Conservation (phyloP, 140 eudicot species). For the Flaveria floridana region DNA sequence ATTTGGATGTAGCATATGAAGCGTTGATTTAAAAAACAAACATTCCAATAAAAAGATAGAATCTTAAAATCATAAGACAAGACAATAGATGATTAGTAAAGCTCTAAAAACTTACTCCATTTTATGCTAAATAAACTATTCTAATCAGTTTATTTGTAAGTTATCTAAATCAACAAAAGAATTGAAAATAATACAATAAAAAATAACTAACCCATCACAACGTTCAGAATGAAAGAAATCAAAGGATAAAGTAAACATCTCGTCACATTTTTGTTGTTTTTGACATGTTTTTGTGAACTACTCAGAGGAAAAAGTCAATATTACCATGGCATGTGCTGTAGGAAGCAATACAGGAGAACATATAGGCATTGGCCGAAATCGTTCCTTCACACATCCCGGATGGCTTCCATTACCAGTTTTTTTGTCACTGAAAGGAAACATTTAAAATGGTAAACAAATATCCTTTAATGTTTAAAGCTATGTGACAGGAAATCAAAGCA, state of each 20-base stretch:
- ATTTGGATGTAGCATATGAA: not conserved
- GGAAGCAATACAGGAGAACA: slow-evolving; percentile 91
- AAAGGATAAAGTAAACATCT: not conserved
- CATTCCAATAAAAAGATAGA: not conserved
- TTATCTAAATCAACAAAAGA: not conserved
- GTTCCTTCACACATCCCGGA: slow-evolving; percentile 60
- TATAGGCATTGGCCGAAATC: slow-evolving; percentile 89
- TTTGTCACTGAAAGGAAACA: slow-evolving; percentile 59
- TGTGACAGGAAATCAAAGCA: slow-evolving; percentile 8
- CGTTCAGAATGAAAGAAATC: not conserved
- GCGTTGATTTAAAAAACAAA: not conserved
- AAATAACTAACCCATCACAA: not conserved
- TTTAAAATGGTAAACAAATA: slow-evolving; percentile 3
- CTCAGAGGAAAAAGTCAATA: not conserved
- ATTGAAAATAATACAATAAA: not conserved
- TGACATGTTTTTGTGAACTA: not conserved
- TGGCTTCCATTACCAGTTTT: slow-evolving; percentile 48
- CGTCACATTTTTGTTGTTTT: not conserved
- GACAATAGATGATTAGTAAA: not conserved
- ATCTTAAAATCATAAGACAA: slow-evolving; percentile 6
- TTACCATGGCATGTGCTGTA: slow-evolving; percentile 90
- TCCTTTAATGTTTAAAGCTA: not conserved
- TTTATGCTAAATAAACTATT: not conserved
- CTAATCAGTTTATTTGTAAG: not conserved
- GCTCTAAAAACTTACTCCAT: not conserved